Percentiles rank a stretch among this genome's conserved stretches.
These are phyloP conservation scores for Thielaviopsis musarum DNA, from an alignment of 2,329 filamentous ascomycete species.

Conservation along the genomic window DNA sequence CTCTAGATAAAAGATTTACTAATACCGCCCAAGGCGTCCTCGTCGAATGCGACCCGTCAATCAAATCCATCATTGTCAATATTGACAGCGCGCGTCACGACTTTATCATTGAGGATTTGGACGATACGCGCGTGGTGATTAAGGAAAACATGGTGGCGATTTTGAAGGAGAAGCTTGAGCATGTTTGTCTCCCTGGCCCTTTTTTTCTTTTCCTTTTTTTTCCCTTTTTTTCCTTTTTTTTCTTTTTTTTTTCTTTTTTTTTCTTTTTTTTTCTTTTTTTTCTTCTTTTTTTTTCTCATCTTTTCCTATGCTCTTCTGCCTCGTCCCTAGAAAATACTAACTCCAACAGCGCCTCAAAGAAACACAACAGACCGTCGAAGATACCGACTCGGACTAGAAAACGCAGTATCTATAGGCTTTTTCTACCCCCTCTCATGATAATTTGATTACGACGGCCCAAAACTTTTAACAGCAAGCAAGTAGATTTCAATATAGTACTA, in stretches of 20 bases:
- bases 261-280: no score
- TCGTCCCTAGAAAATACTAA: not conserved
- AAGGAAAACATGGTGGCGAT: conserved; percentile 55
- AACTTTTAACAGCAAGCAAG: no score
- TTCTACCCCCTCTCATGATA: not conserved
- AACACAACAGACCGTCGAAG: conserved; percentile 33
- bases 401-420: not conserved
- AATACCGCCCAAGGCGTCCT: conserved; percentile 39
- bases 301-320: no score
- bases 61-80: conserved; percentile 69
- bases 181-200: conserved; percentile 30
- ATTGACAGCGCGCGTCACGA: conserved; percentile 55
- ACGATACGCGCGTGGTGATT: conserved; percentile 58
- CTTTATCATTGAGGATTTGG: conserved; percentile 65
- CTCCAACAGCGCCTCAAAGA: conserved; percentile 29
- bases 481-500: no score
- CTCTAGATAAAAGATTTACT: conserved; percentile 10
- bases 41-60: conserved; percentile 70
- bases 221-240: no score
- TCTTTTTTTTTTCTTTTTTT: no score
- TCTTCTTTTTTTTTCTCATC: not conserved
- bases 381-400: conserved; percentile 32
- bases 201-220: not conserved
- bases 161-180: conserved; percentile 52
- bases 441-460: no score